Evolutionary conservation across 75 land plant genomes (phyloP).

Genomic region (Selaginella tamariscina): DNA sequence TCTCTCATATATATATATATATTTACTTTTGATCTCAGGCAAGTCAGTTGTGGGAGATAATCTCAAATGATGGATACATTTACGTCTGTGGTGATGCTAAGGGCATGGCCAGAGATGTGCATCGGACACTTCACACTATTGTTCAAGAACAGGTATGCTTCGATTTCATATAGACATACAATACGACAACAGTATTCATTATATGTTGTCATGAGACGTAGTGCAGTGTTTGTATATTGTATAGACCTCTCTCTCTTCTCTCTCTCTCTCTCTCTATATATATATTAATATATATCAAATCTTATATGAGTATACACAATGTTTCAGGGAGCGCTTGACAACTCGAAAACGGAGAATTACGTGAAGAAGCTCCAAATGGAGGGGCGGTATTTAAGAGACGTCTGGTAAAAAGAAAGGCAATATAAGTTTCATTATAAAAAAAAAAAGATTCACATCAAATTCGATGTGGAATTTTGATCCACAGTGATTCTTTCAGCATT

Average conservation of each 20-base stretch:
- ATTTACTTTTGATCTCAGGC: neutral
- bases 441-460: neutral
- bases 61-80: constrained; percentile 19
- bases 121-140: neutral
- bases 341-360: constrained; percentile 27
- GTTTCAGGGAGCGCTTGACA: constrained; percentile 28
- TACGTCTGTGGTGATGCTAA: constrained; percentile 32
- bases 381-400: constrained; percentile 43
- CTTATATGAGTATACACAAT: too few species aligned
- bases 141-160: neutral
- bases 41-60: constrained; percentile 10
- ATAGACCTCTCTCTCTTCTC: too few species aligned
- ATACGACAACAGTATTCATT: too few species aligned
- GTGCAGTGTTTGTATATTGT: too few species aligned
- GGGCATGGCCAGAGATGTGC: constrained; percentile 22
- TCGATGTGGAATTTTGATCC: neutral
- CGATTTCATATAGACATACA: too few species aligned
- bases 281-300: neutral
- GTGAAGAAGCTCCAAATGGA: constrained; percentile 44
- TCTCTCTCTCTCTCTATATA: neutral
- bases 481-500: neutral
- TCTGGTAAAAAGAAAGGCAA: constrained; percentile 34
- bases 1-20: too few species aligned
- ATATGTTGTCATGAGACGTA: too few species aligned
- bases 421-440: too few species aligned